Percentiles rank a stretch among this genome's conserved stretches.
phyloP scores from a whole-genome alignment of 805 yeast genomes.

The Lachancea waltii region DNA sequence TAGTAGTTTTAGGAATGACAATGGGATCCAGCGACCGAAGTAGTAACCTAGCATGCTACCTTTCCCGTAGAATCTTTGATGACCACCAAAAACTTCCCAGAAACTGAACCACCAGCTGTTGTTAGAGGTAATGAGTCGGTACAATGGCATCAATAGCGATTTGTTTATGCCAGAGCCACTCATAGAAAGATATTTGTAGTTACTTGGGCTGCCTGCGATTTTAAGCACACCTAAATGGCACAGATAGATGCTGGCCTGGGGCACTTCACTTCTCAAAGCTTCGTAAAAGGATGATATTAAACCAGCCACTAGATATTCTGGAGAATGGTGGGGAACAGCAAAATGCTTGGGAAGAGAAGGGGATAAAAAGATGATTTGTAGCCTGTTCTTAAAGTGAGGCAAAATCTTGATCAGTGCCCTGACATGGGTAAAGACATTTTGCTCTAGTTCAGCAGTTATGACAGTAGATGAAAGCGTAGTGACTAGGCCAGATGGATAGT shows the following conservation, averaged over 20 bases:
- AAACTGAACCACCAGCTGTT: slow-evolving; percentile 8
- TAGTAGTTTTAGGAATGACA: not conserved
- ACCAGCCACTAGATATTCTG: slow-evolving; percentile 27
- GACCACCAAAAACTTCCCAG: slow-evolving; percentile 6
- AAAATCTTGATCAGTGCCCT: slow-evolving; percentile 19
- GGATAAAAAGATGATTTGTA: slow-evolving; percentile 26
- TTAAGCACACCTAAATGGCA: slow-evolving; percentile 27
- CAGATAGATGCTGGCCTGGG: slow-evolving; percentile 15
- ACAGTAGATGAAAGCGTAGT: slow-evolving; percentile 15
- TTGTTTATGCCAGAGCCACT: slow-evolving; percentile 23
- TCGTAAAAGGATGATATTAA: slow-evolving; percentile 19
- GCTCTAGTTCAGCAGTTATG: slow-evolving; percentile 21
- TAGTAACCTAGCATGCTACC: slow-evolving; percentile 10
- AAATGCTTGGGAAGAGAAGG: slow-evolving; percentile 27
- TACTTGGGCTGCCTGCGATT: slow-evolving; percentile 30
- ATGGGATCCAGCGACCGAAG: slow-evolving; percentile 10
- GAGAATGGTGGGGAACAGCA: slow-evolving; percentile 21
- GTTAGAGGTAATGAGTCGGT: slow-evolving; percentile 20
- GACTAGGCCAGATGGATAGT: slow-evolving; percentile 25
- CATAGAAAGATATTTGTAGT: slow-evolving; percentile 24
- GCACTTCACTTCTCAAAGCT: slow-evolving; percentile 13
- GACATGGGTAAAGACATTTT: slow-evolving; percentile 22
- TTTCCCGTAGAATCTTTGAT: slow-evolving; percentile 10
- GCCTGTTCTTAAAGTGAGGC: slow-evolving; percentile 16
- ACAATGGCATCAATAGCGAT: slow-evolving; percentile 23